A percentile compares a stretch with the other conserved stretches of the same genome.
These are phyloP conservation scores for Acaromyces ingoldii DNA, from an alignment of 1,284 basidiomycete species.

Conservation along the genomic window DNA sequence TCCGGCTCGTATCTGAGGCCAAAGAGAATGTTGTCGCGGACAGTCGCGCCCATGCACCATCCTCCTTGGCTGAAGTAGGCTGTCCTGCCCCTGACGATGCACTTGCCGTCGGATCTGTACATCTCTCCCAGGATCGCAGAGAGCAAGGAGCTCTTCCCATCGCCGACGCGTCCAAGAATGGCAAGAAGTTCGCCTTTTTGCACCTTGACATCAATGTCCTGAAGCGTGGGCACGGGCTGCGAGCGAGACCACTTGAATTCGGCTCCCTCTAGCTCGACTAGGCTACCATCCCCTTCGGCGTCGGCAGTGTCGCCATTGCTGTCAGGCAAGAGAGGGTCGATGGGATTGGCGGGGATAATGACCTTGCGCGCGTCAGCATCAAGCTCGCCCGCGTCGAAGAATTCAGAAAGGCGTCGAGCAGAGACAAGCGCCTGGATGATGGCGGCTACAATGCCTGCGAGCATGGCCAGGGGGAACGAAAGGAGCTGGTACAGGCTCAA, in stretches of 20 bases:
- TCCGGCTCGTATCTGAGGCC: conserved; percentile 76
- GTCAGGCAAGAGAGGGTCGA: conserved; percentile 5
- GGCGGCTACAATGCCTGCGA: conserved; percentile 60
- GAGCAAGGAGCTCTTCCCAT: conserved; percentile 65
- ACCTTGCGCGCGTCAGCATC: conserved; percentile 61
- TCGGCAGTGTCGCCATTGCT: background rate
- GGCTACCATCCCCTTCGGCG: background rate
- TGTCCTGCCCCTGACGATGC: conserved; percentile 66
- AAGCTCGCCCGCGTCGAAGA: conserved; percentile 74
- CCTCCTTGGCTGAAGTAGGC: conserved; percentile 86
- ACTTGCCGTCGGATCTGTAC: conserved; percentile 68
- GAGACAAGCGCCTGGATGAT: conserved; percentile 72
- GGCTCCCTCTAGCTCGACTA: conserved; percentile 57
- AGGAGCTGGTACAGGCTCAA: conserved; percentile 88
- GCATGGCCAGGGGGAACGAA: conserved; percentile 77
- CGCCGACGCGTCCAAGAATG: conserved; percentile 83
- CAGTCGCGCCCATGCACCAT: conserved; percentile 63
- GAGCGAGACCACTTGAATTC: conserved; percentile 63
- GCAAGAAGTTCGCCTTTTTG: conserved; percentile 82
- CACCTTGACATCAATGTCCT: conserved; percentile 70
- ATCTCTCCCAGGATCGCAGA: conserved; percentile 75
- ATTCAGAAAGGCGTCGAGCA: conserved; percentile 70
- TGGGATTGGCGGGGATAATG: conserved; percentile 3
- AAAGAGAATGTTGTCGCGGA: conserved; percentile 59
- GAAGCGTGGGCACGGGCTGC: conserved; percentile 61